These are phyloP conservation scores for Kwoniella heveanensis DNA, from an alignment of 768 basidiomycete genomes.

Conservation along the genomic window DNA sequence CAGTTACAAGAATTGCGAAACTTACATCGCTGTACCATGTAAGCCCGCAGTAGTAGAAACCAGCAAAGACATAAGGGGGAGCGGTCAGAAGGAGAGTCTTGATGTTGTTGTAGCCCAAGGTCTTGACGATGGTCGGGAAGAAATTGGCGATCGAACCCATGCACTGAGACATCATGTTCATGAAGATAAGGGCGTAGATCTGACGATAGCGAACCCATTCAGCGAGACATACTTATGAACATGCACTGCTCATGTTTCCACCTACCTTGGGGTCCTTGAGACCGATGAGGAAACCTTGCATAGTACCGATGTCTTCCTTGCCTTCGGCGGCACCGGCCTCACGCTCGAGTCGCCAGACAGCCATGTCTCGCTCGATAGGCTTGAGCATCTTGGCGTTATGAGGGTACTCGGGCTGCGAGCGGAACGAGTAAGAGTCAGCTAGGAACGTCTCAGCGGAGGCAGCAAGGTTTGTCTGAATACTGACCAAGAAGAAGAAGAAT, in stretches of 20 bases:
- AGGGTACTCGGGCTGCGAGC: conserved; percentile 28
- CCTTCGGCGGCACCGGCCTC: conserved; percentile 34
- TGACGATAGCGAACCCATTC: not conserved
- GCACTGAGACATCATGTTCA: conserved; percentile 31
- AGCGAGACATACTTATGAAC: not conserved
- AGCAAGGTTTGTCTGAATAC: not conserved
- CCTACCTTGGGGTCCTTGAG: conserved; percentile 24
- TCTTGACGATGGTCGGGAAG: conserved; percentile 36
- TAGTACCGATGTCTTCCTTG: conserved; percentile 10
- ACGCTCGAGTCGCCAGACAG: conserved; percentile 33
- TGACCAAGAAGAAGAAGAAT: conserved; percentile 16
- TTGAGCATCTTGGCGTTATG: conserved; percentile 32
- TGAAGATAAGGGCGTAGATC: conserved; percentile 26
- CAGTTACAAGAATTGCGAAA: not conserved
- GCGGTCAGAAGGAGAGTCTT: conserved; percentile 27
- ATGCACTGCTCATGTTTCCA: not conserved
- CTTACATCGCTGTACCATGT: conserved; percentile 20
- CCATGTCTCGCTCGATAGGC: conserved; percentile 30
- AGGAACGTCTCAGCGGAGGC: too few relatives aligned
- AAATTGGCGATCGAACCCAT: conserved; percentile 31
- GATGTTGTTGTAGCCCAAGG: conserved; percentile 32
- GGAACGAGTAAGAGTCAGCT: too few relatives aligned
- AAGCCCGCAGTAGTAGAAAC: conserved; percentile 15
- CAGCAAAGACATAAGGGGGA: conserved; percentile 22
- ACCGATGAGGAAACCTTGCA: conserved; percentile 12